A percentile compares a stretch with the other conserved stretches of the same genome.
These are phyloP conservation scores for Zygoascus sp. DNA, from an alignment of 1,139 yeast species.

Conservation along the genomic window DNA sequence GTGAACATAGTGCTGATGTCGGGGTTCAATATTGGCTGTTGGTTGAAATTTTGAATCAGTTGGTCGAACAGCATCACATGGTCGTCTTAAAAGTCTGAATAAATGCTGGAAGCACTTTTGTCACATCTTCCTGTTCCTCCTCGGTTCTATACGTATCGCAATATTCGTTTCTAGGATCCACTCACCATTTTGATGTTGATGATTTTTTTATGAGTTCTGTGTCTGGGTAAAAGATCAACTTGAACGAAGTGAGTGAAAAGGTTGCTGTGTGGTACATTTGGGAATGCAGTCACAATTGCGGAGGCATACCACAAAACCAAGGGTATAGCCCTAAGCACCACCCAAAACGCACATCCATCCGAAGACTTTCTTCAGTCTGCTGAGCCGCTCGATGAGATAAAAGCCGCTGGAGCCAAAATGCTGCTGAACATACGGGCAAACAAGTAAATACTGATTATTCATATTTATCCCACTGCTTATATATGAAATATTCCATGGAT, in stretches of 20 bases:
- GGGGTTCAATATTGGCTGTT: not conserved
- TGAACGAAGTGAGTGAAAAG: slow-evolving; percentile 1
- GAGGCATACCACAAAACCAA: not conserved
- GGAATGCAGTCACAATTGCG: slow-evolving; percentile 6
- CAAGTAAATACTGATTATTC: no score
- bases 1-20: not conserved
- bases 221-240: slow-evolving; percentile 10
- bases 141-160: not conserved
- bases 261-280: slow-evolving; percentile 6
- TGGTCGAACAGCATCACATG: not conserved
- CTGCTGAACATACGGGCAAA: not conserved
- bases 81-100: not conserved
- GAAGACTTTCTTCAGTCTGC: no score
- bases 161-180: slow-evolving; percentile 1
- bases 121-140: not conserved
- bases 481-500: no score
- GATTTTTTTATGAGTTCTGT: slow-evolving; percentile 10
- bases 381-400: not conserved
- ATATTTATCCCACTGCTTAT: no score
- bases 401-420: not conserved
- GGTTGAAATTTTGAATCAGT: not conserved
- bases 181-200: slow-evolving; percentile 21
- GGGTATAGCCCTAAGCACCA: slow-evolving; percentile 12
- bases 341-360: no score
- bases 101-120: not conserved